These are phyloP conservation scores for Rhododendron griersonianum DNA, from an alignment of 148 eudicot genomes.

Conservation along the genomic window DNA sequence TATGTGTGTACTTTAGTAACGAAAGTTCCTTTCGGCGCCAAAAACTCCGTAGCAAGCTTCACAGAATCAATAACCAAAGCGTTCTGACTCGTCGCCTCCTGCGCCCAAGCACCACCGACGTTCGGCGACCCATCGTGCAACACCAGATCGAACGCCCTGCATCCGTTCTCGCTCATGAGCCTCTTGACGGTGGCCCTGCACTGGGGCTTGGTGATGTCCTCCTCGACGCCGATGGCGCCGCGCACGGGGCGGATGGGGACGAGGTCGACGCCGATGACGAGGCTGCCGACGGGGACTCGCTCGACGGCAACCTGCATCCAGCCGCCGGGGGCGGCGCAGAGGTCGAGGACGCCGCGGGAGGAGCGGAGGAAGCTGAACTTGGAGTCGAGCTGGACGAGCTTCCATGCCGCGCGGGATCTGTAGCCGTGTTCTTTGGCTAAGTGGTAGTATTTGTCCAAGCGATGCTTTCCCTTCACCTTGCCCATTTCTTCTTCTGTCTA, in stretches of 20 bases:
- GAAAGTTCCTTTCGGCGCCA: constrained; percentile 84
- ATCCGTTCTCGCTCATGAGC: constrained; percentile 50
- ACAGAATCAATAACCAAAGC: constrained; percentile 85
- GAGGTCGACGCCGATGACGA: constrained; percentile 75
- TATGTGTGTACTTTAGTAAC: constrained; percentile 58
- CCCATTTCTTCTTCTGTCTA: constrained; percentile 48
- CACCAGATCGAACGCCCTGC: constrained; percentile 64
- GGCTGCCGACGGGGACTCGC: constrained; percentile 68
- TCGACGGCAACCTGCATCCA: constrained; percentile 92
- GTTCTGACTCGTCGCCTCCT: constrained; percentile 88
- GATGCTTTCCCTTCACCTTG: constrained; percentile 85
- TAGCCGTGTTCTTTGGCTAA: constrained; percentile 88
- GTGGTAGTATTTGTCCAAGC: constrained; percentile 79
- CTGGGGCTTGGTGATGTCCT: constrained; percentile 70
- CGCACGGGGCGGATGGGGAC: constrained; percentile 75
- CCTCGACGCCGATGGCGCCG: constrained; percentile 58
- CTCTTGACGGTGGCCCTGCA: constrained; percentile 53
- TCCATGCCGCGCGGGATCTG: constrained; percentile 89
- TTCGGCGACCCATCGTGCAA: constrained; percentile 94
- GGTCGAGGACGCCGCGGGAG: constrained; percentile 73
- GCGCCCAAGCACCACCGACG: constrained; percentile 96
- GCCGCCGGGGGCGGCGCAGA: constrained; percentile 97
- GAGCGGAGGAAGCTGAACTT: constrained; percentile 68
- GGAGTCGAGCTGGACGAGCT: constrained; percentile 76
- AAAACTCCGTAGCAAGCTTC: constrained; percentile 73